Evolutionary conservation across 371 early-diverging fungal species (phyloP).

Genomic region (Nematocida sp.): DNA sequence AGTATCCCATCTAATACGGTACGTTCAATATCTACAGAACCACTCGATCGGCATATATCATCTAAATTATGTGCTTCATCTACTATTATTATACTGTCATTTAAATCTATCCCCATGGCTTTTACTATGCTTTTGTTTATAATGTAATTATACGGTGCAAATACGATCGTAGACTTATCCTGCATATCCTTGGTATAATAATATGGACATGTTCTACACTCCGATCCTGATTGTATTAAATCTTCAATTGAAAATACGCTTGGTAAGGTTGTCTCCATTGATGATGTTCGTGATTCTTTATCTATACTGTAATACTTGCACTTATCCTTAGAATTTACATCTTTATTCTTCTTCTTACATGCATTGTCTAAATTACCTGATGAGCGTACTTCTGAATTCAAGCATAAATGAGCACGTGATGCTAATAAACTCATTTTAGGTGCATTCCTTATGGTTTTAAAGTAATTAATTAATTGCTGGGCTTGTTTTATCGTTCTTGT

Average conservation of each 20-base stretch:
- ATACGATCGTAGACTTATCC: conserved; percentile 75
- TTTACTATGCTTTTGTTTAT: conserved; percentile 74
- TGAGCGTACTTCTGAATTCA: conserved; percentile 75
- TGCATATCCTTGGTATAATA: conserved; percentile 74
- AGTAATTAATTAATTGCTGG: conserved; percentile 80
- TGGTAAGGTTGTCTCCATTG: conserved; percentile 22
- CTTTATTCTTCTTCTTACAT: conserved; percentile 77
- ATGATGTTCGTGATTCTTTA: neutral
- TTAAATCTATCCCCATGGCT: conserved; percentile 69
- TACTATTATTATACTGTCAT: conserved; percentile 76
- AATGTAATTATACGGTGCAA: conserved; percentile 86
- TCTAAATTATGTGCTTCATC: conserved; percentile 78
- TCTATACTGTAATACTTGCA: conserved; percentile 63
- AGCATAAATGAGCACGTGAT: conserved; percentile 79
- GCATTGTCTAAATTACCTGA: conserved; percentile 72
- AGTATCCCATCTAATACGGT: conserved; percentile 56
- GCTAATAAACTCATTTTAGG: conserved; percentile 72
- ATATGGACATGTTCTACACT: conserved; percentile 75
- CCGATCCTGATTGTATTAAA: conserved; percentile 65
- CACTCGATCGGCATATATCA: conserved; percentile 71
- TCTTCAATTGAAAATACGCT: conserved; percentile 70
- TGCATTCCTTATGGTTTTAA: conserved; percentile 76
- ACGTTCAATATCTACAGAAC: conserved; percentile 71
- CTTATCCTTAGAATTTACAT: conserved; percentile 57
- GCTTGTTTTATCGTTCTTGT: conserved; percentile 88